phyloP scores from a whole-genome alignment of 345 rosid genomes.

The Gossypium thurberi region DNA sequence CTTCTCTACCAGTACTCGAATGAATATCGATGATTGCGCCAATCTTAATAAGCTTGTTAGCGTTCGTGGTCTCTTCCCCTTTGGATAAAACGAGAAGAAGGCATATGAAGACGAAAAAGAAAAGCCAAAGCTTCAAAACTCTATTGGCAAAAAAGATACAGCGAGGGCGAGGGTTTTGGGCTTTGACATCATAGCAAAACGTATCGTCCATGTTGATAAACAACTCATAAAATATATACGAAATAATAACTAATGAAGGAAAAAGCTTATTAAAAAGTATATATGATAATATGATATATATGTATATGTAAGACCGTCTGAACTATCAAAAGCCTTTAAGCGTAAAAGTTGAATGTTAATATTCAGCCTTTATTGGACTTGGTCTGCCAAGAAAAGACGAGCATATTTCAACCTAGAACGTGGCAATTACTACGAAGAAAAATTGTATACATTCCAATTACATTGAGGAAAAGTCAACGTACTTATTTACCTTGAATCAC shows the following conservation, averaged over 20 bases:
- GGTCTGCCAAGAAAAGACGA: slow-evolving; percentile 5
- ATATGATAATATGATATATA: neutral
- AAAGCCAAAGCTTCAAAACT: slow-evolving; percentile 10
- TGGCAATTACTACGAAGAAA: neutral
- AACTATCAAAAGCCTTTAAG: neutral
- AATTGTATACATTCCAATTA: too few relatives aligned
- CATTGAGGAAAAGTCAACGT: too few relatives aligned
- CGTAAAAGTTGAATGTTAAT: neutral
- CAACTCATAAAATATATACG: neutral
- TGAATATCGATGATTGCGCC: slow-evolving; percentile 38
- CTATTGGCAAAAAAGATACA: neutral
- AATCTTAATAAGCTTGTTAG: slow-evolving; percentile 15
- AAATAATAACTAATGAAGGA: neutral
- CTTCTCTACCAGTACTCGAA: slow-evolving; percentile 32
- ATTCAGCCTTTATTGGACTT: neutral
- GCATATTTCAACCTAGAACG: neutral
- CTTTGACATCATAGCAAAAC: neutral
- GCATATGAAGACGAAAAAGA: slow-evolving; percentile 1
- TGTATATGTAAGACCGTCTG: neutral
- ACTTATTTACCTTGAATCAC: neutral
- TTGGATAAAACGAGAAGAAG: neutral
- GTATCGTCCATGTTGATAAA: neutral
- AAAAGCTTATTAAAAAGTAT: neutral
- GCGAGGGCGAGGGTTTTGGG: neutral
- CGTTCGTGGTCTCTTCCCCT: slow-evolving; percentile 16